Conservation (phyloP, 768 basidiomycete species). For the Hydnum rufescens region DNA sequence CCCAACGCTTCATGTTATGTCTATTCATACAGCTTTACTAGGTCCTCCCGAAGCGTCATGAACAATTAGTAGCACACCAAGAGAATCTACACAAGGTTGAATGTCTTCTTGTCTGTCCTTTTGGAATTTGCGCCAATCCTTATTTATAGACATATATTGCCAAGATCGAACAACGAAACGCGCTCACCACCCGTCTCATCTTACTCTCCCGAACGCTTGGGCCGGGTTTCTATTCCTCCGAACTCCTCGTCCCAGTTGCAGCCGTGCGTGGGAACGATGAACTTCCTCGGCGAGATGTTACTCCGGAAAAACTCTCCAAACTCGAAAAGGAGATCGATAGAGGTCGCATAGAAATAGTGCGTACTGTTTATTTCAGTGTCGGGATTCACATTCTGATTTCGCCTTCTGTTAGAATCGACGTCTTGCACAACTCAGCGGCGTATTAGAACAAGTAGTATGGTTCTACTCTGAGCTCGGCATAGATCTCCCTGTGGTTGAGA, state of each 20-base stretch:
- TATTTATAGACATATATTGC: slow-evolving; percentile 32
- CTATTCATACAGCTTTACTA: slow-evolving; percentile 1
- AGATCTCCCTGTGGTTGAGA: slow-evolving; percentile 20
- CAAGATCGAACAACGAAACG: slow-evolving; percentile 54
- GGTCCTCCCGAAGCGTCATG: slow-evolving; percentile 49
- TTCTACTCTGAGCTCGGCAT: slow-evolving; percentile 69
- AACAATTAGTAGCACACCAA: slow-evolving; percentile 46
- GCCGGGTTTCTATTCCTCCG: slow-evolving; percentile 33
- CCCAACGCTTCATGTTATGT: neutral
- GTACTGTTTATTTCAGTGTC: slow-evolving; percentile 14
- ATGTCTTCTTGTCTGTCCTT: neutral
- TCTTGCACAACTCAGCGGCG: slow-evolving; percentile 36
- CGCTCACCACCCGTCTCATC: slow-evolving; percentile 45
- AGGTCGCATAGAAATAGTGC: slow-evolving; percentile 70
- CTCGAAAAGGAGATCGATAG: slow-evolving; percentile 71
- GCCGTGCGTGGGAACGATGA: neutral
- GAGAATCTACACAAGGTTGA: slow-evolving; percentile 59
- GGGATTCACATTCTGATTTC: neutral
- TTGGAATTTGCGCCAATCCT: neutral
- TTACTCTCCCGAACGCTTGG: slow-evolving; percentile 41
- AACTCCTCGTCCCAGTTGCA: slow-evolving; percentile 22
- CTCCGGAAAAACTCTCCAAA: slow-evolving; percentile 57
- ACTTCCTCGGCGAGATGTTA: slow-evolving; percentile 33
- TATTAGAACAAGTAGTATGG: slow-evolving; percentile 64
- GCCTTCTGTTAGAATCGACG: slow-evolving; percentile 18